phyloP scores from a whole-genome alignment of 768 basidiomycete genomes.

The Cyclocybe aegerita region DNA sequence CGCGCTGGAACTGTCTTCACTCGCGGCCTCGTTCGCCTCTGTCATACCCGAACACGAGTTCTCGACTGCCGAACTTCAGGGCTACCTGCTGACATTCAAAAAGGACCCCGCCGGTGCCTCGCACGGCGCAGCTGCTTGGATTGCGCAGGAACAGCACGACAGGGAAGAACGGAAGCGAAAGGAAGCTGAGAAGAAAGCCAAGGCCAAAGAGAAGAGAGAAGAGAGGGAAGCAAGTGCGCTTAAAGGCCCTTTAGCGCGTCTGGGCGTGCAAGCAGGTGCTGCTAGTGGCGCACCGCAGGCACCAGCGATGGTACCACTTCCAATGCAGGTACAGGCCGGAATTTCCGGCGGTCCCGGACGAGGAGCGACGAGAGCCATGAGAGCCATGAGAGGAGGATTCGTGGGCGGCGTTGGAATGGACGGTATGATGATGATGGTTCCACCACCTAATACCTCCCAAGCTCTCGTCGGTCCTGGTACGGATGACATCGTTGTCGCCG shows the following conservation, averaged over 20 bases:
- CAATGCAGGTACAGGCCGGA: no score
- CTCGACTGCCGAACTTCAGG: conserved; percentile 62
- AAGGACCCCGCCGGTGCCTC: conserved; percentile 36
- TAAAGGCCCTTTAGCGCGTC: conserved; percentile 21
- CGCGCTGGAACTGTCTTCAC: conserved; percentile 15
- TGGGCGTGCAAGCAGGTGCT: conserved; percentile 14
- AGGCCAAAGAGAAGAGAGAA: conserved; percentile 24
- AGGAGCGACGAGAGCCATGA: no score
- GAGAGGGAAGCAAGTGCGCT: conserved; percentile 23
- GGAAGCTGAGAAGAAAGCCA: conserved; percentile 17
- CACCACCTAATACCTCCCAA: no score
- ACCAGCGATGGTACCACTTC: background rate
- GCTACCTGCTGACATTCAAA: conserved; percentile 50
- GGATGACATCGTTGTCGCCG: no score
- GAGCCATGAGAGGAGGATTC: no score
- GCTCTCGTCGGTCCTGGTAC: no score
- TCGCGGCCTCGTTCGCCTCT: conserved; percentile 41
- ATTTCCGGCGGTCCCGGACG: no score
- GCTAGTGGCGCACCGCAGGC: conserved; percentile 1
- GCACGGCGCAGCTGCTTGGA: conserved; percentile 38
- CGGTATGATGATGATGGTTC: no score
- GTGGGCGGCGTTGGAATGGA: no score
- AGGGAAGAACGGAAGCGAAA: conserved; percentile 33
- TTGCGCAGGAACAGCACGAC: conserved; percentile 34
- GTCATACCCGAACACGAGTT: conserved; percentile 47